Conservation (phyloP, 2,329 filamentous ascomycete genomes). For the Colletotrichum zoysiae region DNA sequence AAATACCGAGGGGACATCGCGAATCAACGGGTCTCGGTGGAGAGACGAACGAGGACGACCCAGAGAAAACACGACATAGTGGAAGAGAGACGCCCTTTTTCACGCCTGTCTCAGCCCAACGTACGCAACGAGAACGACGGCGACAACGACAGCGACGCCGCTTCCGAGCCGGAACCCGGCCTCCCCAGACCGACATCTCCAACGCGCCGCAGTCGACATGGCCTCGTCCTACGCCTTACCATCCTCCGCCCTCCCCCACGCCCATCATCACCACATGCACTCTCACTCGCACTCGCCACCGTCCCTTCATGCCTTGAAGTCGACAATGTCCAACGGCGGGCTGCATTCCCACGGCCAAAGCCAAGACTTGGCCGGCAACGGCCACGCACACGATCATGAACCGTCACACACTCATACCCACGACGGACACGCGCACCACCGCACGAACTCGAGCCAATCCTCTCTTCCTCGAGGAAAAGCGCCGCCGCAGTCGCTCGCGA, state of each 20-base stretch:
- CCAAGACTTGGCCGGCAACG: conserved; percentile 42
- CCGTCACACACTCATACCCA: conserved; percentile 45
- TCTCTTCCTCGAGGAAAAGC: conserved; percentile 48
- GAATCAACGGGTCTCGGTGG: conserved; percentile 35
- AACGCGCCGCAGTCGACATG: conserved; percentile 50
- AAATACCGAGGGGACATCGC: conserved; percentile 9
- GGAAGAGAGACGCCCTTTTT: conserved; percentile 18
- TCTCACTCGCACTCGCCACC: conserved; percentile 55
- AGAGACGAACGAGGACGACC: conserved; percentile 30
- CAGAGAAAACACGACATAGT: conserved; percentile 28
- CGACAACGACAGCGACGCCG: conserved; percentile 28
- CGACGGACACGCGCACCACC: conserved; percentile 46
- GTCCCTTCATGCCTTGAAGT: conserved; percentile 56
- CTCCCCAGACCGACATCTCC: conserved; percentile 33
- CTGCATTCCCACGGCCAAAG: conserved; percentile 48
- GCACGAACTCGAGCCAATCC: conserved; percentile 33
- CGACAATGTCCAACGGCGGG: conserved; percentile 46
- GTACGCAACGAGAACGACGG: conserved; percentile 4
- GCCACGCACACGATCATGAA: conserved; percentile 50
- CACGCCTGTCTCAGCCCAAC: conserved; percentile 18
- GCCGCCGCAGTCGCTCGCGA: conserved; percentile 50
- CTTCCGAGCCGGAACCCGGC: conserved; percentile 15
- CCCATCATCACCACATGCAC: conserved; percentile 58
- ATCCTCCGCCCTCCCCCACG: conserved; percentile 63
- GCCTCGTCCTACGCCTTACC: conserved; percentile 67